Conservation (phyloP, 441 rosid species). For the Erodium texanum region DNA sequence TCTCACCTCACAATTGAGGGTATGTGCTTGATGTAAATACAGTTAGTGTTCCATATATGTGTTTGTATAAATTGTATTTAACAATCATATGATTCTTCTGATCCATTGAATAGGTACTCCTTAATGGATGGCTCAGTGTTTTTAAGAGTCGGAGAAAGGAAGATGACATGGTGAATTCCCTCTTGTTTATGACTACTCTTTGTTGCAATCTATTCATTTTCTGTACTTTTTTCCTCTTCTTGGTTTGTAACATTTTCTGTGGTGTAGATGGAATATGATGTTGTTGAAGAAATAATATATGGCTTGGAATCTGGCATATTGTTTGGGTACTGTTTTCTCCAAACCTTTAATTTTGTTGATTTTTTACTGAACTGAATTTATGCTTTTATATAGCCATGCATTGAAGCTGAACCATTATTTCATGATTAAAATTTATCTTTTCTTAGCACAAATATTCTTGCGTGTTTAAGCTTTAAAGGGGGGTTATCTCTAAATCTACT, state of each 20-base stretch:
- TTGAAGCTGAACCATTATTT: background rate
- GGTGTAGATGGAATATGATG: constrained; percentile 81
- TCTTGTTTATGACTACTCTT: background rate
- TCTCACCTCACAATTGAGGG: background rate
- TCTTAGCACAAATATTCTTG: background rate
- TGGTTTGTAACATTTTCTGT: constrained; percentile 18
- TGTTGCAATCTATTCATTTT: constrained; percentile 10
- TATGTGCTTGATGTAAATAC: too few species aligned
- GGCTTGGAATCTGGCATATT: constrained; percentile 94
- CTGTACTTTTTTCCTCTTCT: constrained; percentile 6
- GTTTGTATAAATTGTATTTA: background rate
- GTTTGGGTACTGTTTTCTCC: constrained; percentile 56
- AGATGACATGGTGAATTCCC: constrained; percentile 57
- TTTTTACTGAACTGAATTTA: constrained; percentile 5
- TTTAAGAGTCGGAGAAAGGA: constrained; percentile 70
- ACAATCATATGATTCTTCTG: background rate
- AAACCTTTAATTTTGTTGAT: background rate
- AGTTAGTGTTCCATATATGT: background rate
- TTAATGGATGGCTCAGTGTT: constrained; percentile 88
- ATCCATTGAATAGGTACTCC: constrained; percentile 43
- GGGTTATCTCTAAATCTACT: background rate
- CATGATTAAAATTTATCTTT: background rate
- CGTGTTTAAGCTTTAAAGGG: background rate
- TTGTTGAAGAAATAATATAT: constrained; percentile 91
- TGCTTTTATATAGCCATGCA: background rate